Base-by-base conservation (phyloP, 768 basidiomycete genomes). In the Dictyophora rubrovolvata region DNA sequence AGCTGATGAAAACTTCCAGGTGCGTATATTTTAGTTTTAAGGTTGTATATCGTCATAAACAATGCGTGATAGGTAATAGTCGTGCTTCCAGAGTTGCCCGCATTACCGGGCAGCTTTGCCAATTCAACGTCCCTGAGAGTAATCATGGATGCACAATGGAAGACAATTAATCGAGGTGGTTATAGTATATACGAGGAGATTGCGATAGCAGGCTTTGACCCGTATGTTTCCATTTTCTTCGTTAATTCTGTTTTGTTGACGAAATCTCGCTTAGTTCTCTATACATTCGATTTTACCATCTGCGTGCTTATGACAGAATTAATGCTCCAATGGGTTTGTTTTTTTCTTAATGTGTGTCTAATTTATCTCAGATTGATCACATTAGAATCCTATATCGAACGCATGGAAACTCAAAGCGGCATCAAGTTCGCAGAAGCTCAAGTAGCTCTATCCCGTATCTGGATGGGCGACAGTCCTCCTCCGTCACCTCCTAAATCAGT, bases 221-320 rank as follows among this genome's bases (percentile, higher is more conserved):
- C 89, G 87, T 89, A 64, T 63, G 86, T 68, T 23, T 20, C 21
- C 20, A 8, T 52, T 54, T 53, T 55, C 42, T 18, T 53, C 52
- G 54, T 21, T 62, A 8, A 28, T 48, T 33, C 37, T 53, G 22
- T 20, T 28, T 21, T 60, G 11, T 53, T 16, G 47, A 7, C 20
- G 48, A 33, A 28, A 17, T 48, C 55, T 60, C 37, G 16, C 16
- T 51, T 62, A 91, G 90, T n/a, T 65, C 75, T 72, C 85, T 93
- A 59, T 93, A 87, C 68, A 88, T 96, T 64, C 80, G 85, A 11
- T 92, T 96, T 78, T 97, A 89, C 74, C 93, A 98, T 72, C 77
- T 99, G 22, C 81, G 96, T 33, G 75, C 86, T 1, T 99, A 94
- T 68, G 94, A 97, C 67, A 78, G 93, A 22, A 89, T 94, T 66